phyloP scores from a whole-genome alignment of 805 yeast genomes.

The Vanderwaltozyma polyspora region DNA sequence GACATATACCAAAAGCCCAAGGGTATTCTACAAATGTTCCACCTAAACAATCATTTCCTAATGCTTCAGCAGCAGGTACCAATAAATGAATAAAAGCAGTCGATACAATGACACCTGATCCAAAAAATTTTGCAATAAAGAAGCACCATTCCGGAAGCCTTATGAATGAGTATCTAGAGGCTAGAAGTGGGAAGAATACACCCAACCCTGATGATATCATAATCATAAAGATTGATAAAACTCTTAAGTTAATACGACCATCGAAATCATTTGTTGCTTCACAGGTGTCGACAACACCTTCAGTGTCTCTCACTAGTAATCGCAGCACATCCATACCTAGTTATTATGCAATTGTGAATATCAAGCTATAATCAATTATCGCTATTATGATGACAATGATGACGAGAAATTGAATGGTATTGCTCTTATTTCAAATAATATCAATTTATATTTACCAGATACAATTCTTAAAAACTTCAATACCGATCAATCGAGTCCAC shows the following conservation, averaged over 20 bases:
- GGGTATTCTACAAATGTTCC: constrained; percentile 45
- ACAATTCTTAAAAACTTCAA: no score
- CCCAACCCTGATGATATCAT: constrained; percentile 47
- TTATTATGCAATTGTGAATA: no score
- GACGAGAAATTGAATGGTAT: no score
- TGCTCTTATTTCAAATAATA: no score
- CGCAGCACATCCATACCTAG: no score
- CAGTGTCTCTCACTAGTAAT: no score
- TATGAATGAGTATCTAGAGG: constrained; percentile 47
- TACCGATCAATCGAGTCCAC: no score
- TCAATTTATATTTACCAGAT: no score
- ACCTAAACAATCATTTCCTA: constrained; percentile 47
- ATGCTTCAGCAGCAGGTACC: constrained; percentile 54
- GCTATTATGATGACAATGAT: no score
- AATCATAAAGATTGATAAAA: constrained; percentile 52
- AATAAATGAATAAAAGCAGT: constrained; percentile 71
- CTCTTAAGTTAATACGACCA: constrained; percentile 33
- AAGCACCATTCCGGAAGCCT: constrained; percentile 52
- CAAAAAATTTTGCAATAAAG: constrained; percentile 62
- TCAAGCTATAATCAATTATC: no score
- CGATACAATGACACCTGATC: constrained; percentile 75
- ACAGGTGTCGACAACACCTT: constrained; percentile 24
- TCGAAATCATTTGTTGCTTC: constrained; percentile 32
- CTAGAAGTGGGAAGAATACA: constrained; percentile 48
- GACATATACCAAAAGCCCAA: constrained; percentile 46